Evolutionary conservation across 495 filamentous ascomycete species (phyloP), one percentile per base, ranked within the genome.

Genomic region (Podospora appendiculata): DNA sequence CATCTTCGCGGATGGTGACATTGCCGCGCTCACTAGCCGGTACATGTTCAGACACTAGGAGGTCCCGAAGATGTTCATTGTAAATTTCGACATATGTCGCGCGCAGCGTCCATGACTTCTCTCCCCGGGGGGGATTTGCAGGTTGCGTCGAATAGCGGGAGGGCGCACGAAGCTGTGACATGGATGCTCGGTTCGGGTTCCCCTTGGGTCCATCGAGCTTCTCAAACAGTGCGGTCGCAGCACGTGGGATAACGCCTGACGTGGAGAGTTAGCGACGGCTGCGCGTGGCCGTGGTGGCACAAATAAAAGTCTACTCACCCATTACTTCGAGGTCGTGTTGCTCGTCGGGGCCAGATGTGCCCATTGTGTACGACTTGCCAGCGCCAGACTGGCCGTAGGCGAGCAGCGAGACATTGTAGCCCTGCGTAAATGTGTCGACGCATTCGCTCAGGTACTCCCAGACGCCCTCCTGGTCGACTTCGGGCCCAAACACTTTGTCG

Each of bases 291-390:
- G 41, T 35, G 16, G 36, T 43, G 50, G 55, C 41, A 59, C 48
- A 48, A 16, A 4, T 39, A 12, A 12, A 41, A 41, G 12, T 12
- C 14, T 12, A 12, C 38, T 68, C 75, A 95, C 90, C 92, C 88
- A 90, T 95, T 0, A 81, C 70, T 11, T 85, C 78, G 43, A 77
- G 48, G 60, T 91, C 75, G n/a, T 73, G 76, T 61, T 96, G 88
- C 62, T 96, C 92, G 16, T 64, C 70, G 8, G 94, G 91, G 3
- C 91, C 89, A 3, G 93, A 87, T 1, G 93, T 99, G 40, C 93
- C 93, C 93, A 99, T 99, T 0, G 93, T 99, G 66, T 96, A 97
- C 1, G 93, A 99, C 71, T 99, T 99, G 60, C 93, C 93, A n/a
- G 93, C 90, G 38, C 93, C 93, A n/a, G 93, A 99, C 74, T 99